Evolutionary conservation across 768 basidiomycete genomes (phyloP), one percentile per base, ranked within the genome.

Genomic region (Strobilomyces confusus): DNA sequence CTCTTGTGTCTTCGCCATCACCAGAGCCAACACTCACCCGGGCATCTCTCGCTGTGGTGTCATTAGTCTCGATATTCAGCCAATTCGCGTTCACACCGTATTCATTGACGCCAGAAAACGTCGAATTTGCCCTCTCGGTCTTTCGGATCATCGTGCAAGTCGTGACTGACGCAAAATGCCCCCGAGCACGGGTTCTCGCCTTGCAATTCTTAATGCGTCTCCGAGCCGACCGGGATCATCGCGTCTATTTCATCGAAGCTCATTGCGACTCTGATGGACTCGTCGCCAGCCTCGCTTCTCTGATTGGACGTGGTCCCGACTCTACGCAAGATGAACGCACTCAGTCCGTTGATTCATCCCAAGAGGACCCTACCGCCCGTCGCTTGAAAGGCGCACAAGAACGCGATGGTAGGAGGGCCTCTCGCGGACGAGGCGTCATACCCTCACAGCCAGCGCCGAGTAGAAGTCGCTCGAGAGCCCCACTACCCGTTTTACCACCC

Each of bases 121-220:
- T 83, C 33, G 64, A 72, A 20, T 69, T 88, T 47, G 81, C 86
- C 4, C 67, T 82, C 8, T 71, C 71, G 1, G 67, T 90, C 15
- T 89, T 80, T 66, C 55, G 68, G 0, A 71, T 73, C 42, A 69
- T 90, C 42, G 61, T 89, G 14, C 68, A 73, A 19, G 66, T 87
- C 14, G 63, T 79, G 5, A 62, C 69, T 0, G 66, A 73, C 20
- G 77, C 79, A 2, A 76, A 73, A 56, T 82, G 82, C 9, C 60
- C 81, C 0, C 75, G 80, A 37, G 86, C 87, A 0, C 76, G 91
- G 22, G 66, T 98, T 17, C 74, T 82, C 13, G 77, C 87, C 5
- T 73, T 98, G 19, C 91, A 93, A 64, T 97, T 95, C 75, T 67
- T 97, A 58, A 83, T 94, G 75, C 83, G 92, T 14, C 74, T 98